These are phyloP conservation scores for Aureobasidium sp. DNA, from an alignment of 2,329 filamentous ascomycete genomes.

Conservation along the genomic window DNA sequence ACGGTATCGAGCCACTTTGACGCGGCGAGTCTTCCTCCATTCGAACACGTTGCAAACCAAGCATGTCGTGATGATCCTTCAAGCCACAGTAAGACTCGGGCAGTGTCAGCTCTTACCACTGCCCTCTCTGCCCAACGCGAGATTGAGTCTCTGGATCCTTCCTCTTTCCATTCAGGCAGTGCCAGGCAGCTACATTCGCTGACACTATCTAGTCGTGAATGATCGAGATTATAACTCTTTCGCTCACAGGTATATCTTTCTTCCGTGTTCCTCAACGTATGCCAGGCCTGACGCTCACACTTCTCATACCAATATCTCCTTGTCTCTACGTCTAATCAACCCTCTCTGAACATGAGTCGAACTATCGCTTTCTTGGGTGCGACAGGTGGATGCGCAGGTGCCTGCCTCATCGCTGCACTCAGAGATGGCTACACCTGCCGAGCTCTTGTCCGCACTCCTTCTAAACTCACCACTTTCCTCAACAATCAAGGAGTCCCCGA, in stretches of 20 bases:
- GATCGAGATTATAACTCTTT: not conserved
- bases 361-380: constrained; percentile 46
- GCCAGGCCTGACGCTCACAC: too few relatives aligned
- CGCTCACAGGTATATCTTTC: not conserved
- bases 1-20: too few relatives aligned
- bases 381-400: constrained; percentile 41
- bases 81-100: not conserved
- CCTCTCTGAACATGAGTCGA: constrained; percentile 7
- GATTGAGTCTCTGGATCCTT: not conserved
- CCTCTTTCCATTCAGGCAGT: not conserved
- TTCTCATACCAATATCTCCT: too few relatives aligned
- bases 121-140: not conserved
- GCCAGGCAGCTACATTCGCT: not conserved
- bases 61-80: not conserved
- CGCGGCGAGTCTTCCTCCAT: too few relatives aligned
- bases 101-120: not conserved
- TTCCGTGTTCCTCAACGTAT: not conserved
- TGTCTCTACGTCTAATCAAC: not conserved
- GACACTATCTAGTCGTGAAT: not conserved
- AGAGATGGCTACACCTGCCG: constrained; percentile 37
- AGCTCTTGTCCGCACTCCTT: constrained; percentile 43
- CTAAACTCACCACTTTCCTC: constrained; percentile 41
- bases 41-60: not conserved
- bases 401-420: constrained; percentile 38
- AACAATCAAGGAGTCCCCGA: constrained; percentile 32